Conservation (phyloP, 805 yeast species). For the Ogataea thermomethanolica region DNA sequence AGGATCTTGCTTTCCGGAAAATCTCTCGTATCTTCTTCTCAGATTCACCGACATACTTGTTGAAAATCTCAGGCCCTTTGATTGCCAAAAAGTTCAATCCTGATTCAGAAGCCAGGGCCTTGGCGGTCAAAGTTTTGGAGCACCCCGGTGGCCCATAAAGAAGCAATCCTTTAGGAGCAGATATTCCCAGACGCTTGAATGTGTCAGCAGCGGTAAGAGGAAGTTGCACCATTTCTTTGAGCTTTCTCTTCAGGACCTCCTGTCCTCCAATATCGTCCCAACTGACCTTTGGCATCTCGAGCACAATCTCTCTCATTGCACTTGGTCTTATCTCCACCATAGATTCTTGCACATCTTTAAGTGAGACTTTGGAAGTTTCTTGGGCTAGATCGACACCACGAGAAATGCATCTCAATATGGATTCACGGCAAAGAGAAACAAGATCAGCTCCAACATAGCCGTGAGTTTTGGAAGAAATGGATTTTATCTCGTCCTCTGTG, state of each 20-base stretch:
- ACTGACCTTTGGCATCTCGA: slow-evolving; percentile 89
- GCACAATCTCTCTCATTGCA: slow-evolving; percentile 92
- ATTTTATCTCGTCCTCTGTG: slow-evolving; percentile 50
- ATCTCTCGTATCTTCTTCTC: slow-evolving; percentile 94
- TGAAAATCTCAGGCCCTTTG: slow-evolving; percentile 92
- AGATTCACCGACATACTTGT: slow-evolving; percentile 94
- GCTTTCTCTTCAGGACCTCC: slow-evolving; percentile 70
- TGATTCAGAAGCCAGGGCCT: slow-evolving; percentile 92
- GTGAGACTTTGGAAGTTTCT: slow-evolving; percentile 42
- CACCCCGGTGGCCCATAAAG: slow-evolving; percentile 99
- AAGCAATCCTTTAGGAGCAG: slow-evolving; percentile 89
- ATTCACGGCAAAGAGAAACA: slow-evolving; percentile 81
- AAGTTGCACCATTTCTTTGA: slow-evolving; percentile 86
- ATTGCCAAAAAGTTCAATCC: slow-evolving; percentile 92
- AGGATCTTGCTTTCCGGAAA: slow-evolving; percentile 86
- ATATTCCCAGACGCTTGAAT: slow-evolving; percentile 72
- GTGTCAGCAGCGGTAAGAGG: slow-evolving; percentile 82
- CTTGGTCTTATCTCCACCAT: slow-evolving; percentile 84
- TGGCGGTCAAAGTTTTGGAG: slow-evolving; percentile 91
- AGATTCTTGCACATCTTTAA: slow-evolving; percentile 65
- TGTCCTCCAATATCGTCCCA: slow-evolving; percentile 99
- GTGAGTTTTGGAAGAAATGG: slow-evolving; percentile 75
- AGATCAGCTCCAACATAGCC: slow-evolving; percentile 98
- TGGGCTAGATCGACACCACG: slow-evolving; percentile 41
- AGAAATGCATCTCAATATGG: slow-evolving; percentile 79